Evolutionary conservation across 768 basidiomycete genomes (phyloP), one percentile per base, ranked within the genome.

Genomic region (Mycena venus): DNA sequence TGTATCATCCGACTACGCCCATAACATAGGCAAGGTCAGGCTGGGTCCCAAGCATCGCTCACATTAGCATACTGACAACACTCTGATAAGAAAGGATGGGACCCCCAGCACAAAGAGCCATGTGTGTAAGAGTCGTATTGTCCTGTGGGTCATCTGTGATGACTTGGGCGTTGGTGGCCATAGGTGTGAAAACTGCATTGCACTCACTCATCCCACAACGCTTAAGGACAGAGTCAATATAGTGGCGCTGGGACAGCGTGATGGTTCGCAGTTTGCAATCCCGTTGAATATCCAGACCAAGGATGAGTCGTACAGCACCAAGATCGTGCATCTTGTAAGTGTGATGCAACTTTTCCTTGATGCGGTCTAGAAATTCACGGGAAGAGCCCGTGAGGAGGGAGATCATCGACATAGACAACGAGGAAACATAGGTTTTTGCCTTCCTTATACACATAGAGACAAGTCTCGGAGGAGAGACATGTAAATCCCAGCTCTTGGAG

Each of bases 341-440:
- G 25, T 44, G 29, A 25, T 7, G 21, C 25, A 62, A 36, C 19
- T 62, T 62, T 15, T 44, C 42, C 40, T 62, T 62, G 61, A 62
- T 62, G 9, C 3, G 2, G 34, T 62, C 17, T 40, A 62, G 44
- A 19, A 62, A 62, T 27, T 6, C 4, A 3, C 61, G 61, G 3
- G 61, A 62, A 14, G 19, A 44, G 1, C 11, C 61, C 5, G 61
- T 40, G 27, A 62, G 61, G 42, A 62, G 11, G 12, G 44, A 31
- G 27, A n/a, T 62, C 40, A 19, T 62, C 61, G 25, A 62, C 61
- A 31, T 62, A 62, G 21, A 65, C 63, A 5, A 65, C 63, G 17
- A 65, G 47, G 34, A 65, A 53, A 25, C 63, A 65, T 29, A 53
- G 17, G 10, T 65, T 29, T 1, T 19, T 23, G 6, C 15, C 31